phyloP scores from a whole-genome alignment of 2,329 filamentous ascomycete genomes.

The Sporothrix globosa region DNA sequence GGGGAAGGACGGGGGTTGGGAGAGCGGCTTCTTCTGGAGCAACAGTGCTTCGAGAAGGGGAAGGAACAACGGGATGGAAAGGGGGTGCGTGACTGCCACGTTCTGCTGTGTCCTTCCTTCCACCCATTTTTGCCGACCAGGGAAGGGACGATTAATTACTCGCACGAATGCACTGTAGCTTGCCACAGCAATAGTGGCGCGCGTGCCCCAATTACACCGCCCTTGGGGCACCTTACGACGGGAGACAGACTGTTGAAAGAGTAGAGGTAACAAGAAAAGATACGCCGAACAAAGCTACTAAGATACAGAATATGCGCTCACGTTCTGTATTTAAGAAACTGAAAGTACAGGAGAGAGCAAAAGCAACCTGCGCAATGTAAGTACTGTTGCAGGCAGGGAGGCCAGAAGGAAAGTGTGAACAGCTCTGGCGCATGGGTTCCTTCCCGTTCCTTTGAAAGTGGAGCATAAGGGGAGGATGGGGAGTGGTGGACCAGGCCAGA shows the following conservation, averaged over 20 bases:
- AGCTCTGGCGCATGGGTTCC: conserved; percentile 7
- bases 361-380: background rate
- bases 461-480: conserved; percentile 12
- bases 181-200: conserved; percentile 5
- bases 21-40: conserved; percentile 28
- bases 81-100: conserved; percentile 32
- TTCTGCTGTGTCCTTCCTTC: conserved; percentile 23
- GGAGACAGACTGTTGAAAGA: background rate
- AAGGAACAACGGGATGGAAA: conserved; percentile 33
- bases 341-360: background rate
- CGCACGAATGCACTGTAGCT: background rate
- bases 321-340: background rate
- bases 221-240: background rate
- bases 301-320: background rate
- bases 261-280: background rate
- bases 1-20: background rate
- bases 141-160: conserved; percentile 22
- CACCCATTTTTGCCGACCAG: background rate
- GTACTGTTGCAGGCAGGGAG: background rate
- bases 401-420: conserved; percentile 3
- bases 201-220: background rate
- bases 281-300: background rate
- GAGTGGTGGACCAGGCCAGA: background rate
- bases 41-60: conserved; percentile 35
- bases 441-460: conserved; percentile 25